Conservation (phyloP, 2,329 filamentous ascomycete species). For the Metarhizium album region DNA sequence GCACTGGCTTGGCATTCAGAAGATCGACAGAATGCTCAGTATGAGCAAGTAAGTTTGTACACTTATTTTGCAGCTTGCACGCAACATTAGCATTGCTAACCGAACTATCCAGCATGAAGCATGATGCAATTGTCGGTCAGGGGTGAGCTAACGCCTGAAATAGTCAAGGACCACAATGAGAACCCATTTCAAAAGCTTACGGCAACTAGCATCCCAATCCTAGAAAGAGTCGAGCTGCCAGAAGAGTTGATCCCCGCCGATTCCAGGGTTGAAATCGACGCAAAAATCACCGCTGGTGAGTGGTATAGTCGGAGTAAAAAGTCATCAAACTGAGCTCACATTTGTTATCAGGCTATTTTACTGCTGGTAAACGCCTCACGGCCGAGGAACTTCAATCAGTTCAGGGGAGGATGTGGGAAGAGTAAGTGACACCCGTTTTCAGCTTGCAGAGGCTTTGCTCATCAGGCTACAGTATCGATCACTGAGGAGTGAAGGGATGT, state of each 20-base stretch:
- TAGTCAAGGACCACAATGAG: not conserved
- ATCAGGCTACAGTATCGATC: slow-evolving; percentile 3
- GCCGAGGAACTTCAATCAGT: slow-evolving; percentile 77
- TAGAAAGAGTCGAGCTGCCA: slow-evolving; percentile 83
- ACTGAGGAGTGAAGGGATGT: not conserved
- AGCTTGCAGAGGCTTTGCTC: not conserved
- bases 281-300: slow-evolving; percentile 90
- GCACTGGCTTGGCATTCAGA: slow-evolving; percentile 96
- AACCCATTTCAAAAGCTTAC: not conserved
- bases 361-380: slow-evolving; percentile 80
- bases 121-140: slow-evolving; percentile 78
- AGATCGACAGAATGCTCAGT: slow-evolving; percentile 96
- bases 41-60: slow-evolving; percentile 73
- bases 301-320: slow-evolving; percentile 7
- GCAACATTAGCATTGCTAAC: not conserved
- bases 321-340: not conserved
- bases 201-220: slow-evolving; percentile 59
- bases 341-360: slow-evolving; percentile 54
- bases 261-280: slow-evolving; percentile 95
- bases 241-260: slow-evolving; percentile 91
- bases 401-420: slow-evolving; percentile 86
- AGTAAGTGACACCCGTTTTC: slow-evolving; percentile 31
- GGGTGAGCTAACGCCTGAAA: slow-evolving; percentile 34
- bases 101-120: slow-evolving; percentile 59
- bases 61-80: not conserved